A percentile compares a stretch with the other conserved stretches of the same genome.
phyloP scores from a whole-genome alignment of 1,284 basidiomycete species.

The Leccinum fallax region DNA sequence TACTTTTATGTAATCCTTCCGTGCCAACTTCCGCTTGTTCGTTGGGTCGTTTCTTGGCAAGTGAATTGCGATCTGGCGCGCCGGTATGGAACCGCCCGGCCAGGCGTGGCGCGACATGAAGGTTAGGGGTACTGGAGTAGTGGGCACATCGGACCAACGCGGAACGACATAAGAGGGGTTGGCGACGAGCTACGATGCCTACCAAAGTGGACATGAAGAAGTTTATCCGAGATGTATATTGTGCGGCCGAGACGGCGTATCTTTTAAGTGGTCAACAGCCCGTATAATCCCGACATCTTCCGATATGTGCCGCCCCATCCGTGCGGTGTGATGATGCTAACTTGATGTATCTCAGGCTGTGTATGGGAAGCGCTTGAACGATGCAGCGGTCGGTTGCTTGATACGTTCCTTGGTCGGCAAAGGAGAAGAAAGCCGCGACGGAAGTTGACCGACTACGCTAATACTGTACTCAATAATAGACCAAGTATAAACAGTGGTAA shows the following conservation, averaged over 20 bases:
- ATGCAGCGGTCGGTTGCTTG: background rate
- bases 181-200: constrained; percentile 13
- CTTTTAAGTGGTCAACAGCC: constrained; percentile 27
- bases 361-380: background rate
- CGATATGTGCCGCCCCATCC: constrained; percentile 27
- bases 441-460: background rate
- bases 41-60: constrained; percentile 26
- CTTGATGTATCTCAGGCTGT: constrained; percentile 3
- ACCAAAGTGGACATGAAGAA: constrained; percentile 29
- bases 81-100: constrained; percentile 29
- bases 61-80: constrained; percentile 23
- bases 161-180: constrained; percentile 11
- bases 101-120: constrained; percentile 3
- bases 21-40: constrained; percentile 30
- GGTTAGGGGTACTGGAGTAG: constrained; percentile 5
- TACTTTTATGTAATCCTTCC: constrained; percentile 35
- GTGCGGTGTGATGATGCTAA: background rate
- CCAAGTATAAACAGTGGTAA: background rate
- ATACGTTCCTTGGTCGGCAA: background rate
- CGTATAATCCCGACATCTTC: constrained; percentile 27
- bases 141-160: constrained; percentile 10
- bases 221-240: background rate
- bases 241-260: background rate
- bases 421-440: background rate
- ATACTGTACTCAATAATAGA: background rate